Evolutionary conservation across 257 asterid species (phyloP), one percentile per base, ranked within the genome.

Genomic region (Rubia yunnanensis): DNA sequence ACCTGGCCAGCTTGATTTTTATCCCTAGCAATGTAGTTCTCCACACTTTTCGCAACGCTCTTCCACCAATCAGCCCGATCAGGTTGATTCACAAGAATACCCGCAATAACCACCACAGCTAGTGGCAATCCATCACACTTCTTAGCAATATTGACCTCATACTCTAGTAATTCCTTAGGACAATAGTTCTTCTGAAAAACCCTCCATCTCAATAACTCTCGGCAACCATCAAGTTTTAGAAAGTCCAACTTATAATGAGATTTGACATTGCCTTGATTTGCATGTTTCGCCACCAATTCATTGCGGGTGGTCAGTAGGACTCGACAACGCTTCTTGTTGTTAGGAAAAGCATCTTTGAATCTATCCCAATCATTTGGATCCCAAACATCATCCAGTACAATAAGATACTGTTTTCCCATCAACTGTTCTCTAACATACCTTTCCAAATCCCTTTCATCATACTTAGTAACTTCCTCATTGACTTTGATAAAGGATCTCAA

Each of bases 361-460:
- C 1, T 48, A 20, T 65, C 69, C 69, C 69, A 65, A n/a, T 48
- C 69, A 1, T 31, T 24, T 28, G 36, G 34, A 18, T 28, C 46
- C 86, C 85, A 82, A 0, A 86, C 84, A 63, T 86, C 88, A 20
- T 86, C 90, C 82, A 86, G 28, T 34, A 86, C 88, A 34, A 86
- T 66, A 14, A 84, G 41, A 60, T 80, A 86, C 38, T 75, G 81
- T 7, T 72, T 70, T 13, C 71, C 70, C 67, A 59, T 78, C 73
- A 86, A 52, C 6, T 32, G 5, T 2, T 39, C 54, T 10, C 9
- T 22, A 11, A 84, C 78, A 70, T 78, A 77, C 44, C 64, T 65
- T 0, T 71, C 84, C 44, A 86, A 31, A 10, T 30, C 31, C 5
- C 79, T 80, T 5, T 75, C 85, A 1, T 66, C 69, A 86, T 74